Conservation (phyloP, 768 basidiomycete species). For the Xerocomellus dryophilus region DNA sequence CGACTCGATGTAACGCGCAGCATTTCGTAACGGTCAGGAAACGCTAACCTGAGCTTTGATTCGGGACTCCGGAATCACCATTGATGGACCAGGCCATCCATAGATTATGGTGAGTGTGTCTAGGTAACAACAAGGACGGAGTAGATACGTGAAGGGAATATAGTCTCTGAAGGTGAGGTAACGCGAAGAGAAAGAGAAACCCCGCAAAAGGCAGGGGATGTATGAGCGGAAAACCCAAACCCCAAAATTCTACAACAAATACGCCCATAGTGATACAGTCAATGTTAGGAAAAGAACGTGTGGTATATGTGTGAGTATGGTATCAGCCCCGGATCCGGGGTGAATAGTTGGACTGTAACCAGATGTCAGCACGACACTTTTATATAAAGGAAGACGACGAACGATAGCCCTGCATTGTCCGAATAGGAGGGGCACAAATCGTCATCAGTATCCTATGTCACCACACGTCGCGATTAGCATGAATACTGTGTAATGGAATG, state of each 20-base stretch:
- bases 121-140: background rate
- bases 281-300: slow-evolving; percentile 19
- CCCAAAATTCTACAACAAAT: slow-evolving; percentile 19
- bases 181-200: background rate
- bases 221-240: background rate
- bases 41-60: background rate
- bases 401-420: slow-evolving; percentile 63
- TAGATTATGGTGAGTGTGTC: background rate
- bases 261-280: slow-evolving; percentile 12
- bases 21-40: background rate
- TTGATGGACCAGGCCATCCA: background rate
- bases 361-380: slow-evolving; percentile 5
- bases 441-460: slow-evolving; percentile 40
- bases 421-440: slow-evolving; percentile 71
- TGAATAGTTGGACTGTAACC: slow-evolving; percentile 30
- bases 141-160: background rate
- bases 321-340: slow-evolving; percentile 22
- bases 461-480: slow-evolving; percentile 4
- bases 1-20: slow-evolving; percentile 24
- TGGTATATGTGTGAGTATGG: slow-evolving; percentile 12
- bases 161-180: background rate
- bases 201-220: background rate
- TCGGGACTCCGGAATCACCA: background rate
- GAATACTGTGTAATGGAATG: background rate
- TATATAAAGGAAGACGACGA: slow-evolving; percentile 19